These are phyloP conservation scores for Darksidea phi DNA, from an alignment of 495 filamentous ascomycete species.

Conservation along the genomic window DNA sequence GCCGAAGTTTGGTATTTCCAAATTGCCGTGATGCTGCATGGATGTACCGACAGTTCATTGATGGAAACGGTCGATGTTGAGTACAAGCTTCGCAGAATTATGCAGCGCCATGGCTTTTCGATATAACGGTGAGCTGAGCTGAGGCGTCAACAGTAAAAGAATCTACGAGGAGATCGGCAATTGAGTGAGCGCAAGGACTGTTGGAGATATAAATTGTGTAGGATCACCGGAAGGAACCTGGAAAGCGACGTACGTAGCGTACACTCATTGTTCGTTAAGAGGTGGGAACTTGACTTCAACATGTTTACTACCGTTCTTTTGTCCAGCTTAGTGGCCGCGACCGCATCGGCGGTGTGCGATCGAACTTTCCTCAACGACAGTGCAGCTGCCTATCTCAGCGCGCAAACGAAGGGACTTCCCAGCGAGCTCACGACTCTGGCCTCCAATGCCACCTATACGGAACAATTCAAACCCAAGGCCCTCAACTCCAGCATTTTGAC, in stretches of 20 bases:
- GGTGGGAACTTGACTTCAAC: neutral
- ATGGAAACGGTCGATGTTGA: too few species aligned
- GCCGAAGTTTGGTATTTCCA: neutral
- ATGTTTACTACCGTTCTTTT: slow-evolving; percentile 8
- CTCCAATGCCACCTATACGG: slow-evolving; percentile 17
- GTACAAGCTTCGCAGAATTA: too few species aligned
- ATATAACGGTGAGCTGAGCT: too few species aligned
- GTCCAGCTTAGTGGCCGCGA: slow-evolving; percentile 3
- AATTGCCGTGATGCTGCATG: neutral
- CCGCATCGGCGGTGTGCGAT: slow-evolving; percentile 10
- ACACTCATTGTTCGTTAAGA: too few species aligned
- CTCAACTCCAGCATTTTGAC: neutral
- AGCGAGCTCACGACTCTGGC: neutral
- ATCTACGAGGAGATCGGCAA: too few species aligned
- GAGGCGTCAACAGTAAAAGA: too few species aligned
- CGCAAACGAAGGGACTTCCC: slow-evolving; percentile 8
- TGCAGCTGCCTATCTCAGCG: slow-evolving; percentile 6
- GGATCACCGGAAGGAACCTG: too few species aligned
- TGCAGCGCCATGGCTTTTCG: too few species aligned
- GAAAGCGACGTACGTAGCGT: too few species aligned
- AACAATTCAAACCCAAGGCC: slow-evolving; percentile 18
- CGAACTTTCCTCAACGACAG: slow-evolving; percentile 15
- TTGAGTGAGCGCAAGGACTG: too few species aligned
- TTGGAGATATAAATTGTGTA: too few species aligned
- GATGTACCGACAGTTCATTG: neutral